Evolutionary conservation across 768 basidiomycete species (phyloP), one percentile per base, ranked within the genome.

Genomic region (Xerocomus brunneocitrinus): DNA sequence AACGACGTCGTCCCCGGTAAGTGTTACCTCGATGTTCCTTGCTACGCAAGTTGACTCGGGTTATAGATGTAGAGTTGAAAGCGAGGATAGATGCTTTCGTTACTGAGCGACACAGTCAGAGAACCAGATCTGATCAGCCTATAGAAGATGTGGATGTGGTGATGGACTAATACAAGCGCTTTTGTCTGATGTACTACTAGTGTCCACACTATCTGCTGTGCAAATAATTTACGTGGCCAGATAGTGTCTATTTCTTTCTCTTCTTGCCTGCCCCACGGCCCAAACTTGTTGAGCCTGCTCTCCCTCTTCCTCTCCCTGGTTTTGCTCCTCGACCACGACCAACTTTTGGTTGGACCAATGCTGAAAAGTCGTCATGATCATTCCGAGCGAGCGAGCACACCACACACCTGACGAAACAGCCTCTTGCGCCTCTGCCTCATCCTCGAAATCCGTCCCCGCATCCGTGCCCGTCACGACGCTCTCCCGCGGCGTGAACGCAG

Each of bases 1-100:
- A 88, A 87, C 50, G 89, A 95, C 10, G 85, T 95, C 13, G 67
- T 84, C 53, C 81, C 91, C 27, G 72, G 94, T 92, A 61, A 59
- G 84, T 71, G 22, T 25, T 28, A n/a, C 45, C 10, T n/a, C 14
- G 41, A 14, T 38, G 27, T 47, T 38, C 44, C 8, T 34, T 5
- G 22, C 36, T 38, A 19, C 28, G 19, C 19, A 4, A 12, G 58
- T 53, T 60, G 40, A 65, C 55, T 12, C 45, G 30, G 50, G 22
- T n/a, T 52, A 34, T 64, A 83, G 91, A 87, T 60, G 64, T 71
- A 0, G 89, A 89, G 58, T 71, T 95, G 52, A 89, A 89, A 65
- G 77, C 75, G 14, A 80, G 78, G 60, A 95, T 95, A 62, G 82
- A 89, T 45, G 77, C 74, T 3, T 95, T 85, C 66, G 69, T 90